Evolutionary conservation across 140 eudicot species (phyloP).

Genomic region (Flaveria floridana): DNA sequence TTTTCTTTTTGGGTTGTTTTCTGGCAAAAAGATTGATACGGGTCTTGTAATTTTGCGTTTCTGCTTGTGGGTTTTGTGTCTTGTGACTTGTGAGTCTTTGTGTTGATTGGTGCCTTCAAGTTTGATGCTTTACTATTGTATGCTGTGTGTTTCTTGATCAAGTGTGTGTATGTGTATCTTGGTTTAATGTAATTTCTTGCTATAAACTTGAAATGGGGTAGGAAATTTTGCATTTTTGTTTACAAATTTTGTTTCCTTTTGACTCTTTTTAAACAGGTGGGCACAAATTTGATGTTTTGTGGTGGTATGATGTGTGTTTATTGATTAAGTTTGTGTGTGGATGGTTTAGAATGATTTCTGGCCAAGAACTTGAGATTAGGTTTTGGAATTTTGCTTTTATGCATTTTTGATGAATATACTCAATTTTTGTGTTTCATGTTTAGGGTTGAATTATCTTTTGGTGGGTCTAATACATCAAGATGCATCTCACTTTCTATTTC

Average conservation of each 20-base stretch:
- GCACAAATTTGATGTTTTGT: constrained; percentile 3
- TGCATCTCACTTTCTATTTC: not conserved
- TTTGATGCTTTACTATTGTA: constrained; percentile 7
- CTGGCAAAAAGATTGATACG: constrained; percentile 4
- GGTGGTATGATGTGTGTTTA: constrained; percentile 17
- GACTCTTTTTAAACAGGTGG: not conserved
- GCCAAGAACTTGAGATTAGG: constrained; percentile 25
- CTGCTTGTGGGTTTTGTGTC: constrained; percentile 25
- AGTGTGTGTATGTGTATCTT: constrained; percentile 1
- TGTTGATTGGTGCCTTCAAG: constrained; percentile 4
- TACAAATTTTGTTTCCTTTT: constrained; percentile 10
- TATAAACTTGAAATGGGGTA: not conserved
- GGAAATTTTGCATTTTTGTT: not conserved
- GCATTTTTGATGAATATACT: constrained; percentile 4
- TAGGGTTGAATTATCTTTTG: constrained; percentile 9
- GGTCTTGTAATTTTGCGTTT: constrained; percentile 12
- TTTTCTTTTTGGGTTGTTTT: constrained; percentile 7
- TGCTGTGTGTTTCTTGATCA: constrained; percentile 19
- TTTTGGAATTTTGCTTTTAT: constrained; percentile 12
- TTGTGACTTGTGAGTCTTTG: not conserved
- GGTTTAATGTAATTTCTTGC: not conserved
- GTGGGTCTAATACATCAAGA: not conserved
- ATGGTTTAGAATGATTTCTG: not conserved
- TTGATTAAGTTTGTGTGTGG: constrained; percentile 12
- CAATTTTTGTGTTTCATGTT: not conserved